Conservation (phyloP, 306 rosid species). For the Begonia masoniana region DNA sequence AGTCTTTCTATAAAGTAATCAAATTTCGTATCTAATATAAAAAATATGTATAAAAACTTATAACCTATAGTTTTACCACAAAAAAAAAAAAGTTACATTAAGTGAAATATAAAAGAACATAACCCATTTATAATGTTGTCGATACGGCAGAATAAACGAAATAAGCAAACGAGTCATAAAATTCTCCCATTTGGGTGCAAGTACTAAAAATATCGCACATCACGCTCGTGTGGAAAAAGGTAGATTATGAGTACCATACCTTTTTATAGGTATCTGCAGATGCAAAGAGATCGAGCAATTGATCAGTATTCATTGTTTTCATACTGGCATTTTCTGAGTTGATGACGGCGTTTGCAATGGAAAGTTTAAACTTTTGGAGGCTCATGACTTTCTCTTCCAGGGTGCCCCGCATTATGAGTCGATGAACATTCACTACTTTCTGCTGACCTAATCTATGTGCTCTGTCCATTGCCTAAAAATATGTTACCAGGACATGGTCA, state of each 20-base stretch:
- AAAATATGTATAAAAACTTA: too few relatives aligned
- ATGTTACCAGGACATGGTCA: background rate
- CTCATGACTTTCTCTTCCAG: conserved; percentile 97
- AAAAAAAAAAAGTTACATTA: too few relatives aligned
- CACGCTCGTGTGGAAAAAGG: too few relatives aligned
- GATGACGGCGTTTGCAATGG: conserved; percentile 91
- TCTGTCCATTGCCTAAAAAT: conserved; percentile 88
- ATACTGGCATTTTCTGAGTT: conserved; percentile 89
- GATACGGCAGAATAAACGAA: too few relatives aligned
- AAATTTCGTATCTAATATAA: too few relatives aligned
- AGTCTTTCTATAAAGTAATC: background rate
- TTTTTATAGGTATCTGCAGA: conserved; percentile 59
- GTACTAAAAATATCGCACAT: too few relatives aligned
- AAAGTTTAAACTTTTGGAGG: conserved; percentile 77
- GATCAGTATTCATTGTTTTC: conserved; percentile 99
- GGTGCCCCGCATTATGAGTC: conserved; percentile 96
- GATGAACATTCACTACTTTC: conserved; percentile 90
- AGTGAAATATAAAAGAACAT: too few relatives aligned
- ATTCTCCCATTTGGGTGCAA: too few relatives aligned
- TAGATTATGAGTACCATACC: conserved; percentile 22
- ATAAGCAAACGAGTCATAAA: too few relatives aligned
- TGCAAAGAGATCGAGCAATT: conserved; percentile 88
- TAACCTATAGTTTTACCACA: too few relatives aligned
- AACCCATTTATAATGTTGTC: too few relatives aligned
- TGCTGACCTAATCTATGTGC: conserved; percentile 96